Conservation (phyloP, 306 rosid species). For the Rubus idaeus region DNA sequence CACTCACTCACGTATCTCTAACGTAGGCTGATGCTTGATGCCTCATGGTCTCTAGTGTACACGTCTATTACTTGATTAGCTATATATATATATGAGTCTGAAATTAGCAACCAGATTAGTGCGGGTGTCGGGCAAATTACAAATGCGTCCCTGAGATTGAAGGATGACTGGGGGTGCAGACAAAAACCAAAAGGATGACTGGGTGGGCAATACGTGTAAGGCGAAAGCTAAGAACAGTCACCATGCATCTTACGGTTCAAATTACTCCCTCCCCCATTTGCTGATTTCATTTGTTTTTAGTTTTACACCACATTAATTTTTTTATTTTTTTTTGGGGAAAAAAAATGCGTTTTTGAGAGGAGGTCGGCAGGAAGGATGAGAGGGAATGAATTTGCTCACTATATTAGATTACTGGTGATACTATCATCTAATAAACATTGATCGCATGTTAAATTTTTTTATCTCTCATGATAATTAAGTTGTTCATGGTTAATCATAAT, state of each 20-base stretch:
- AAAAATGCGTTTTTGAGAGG: too few species aligned
- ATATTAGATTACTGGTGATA: too few species aligned
- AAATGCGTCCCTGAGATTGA: not conserved
- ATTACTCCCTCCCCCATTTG: not conserved
- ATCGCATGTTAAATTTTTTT: too few species aligned
- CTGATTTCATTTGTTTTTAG: too few species aligned
- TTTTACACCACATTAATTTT: too few species aligned
- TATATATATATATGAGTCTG: not conserved
- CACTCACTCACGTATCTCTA: not conserved
- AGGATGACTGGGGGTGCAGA: not conserved
- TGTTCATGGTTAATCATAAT: too few species aligned
- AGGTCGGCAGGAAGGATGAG: too few species aligned
- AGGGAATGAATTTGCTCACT: too few species aligned
- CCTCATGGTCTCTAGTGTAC: slow-evolving; percentile 1
- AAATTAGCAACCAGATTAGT: not conserved
- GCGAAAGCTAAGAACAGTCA: not conserved
- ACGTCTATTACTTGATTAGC: not conserved
- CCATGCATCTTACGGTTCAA: not conserved
- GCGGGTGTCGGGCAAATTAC: not conserved
- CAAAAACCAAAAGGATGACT: not conserved
- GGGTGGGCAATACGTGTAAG: not conserved
- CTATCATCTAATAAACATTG: too few species aligned
- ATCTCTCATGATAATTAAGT: too few species aligned
- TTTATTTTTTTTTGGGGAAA: too few species aligned
- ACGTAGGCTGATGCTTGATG: slow-evolving; percentile 10